Evolutionary conservation across 495 filamentous ascomycete genomes (phyloP).

Genomic region (Daldinia concentrica): DNA sequence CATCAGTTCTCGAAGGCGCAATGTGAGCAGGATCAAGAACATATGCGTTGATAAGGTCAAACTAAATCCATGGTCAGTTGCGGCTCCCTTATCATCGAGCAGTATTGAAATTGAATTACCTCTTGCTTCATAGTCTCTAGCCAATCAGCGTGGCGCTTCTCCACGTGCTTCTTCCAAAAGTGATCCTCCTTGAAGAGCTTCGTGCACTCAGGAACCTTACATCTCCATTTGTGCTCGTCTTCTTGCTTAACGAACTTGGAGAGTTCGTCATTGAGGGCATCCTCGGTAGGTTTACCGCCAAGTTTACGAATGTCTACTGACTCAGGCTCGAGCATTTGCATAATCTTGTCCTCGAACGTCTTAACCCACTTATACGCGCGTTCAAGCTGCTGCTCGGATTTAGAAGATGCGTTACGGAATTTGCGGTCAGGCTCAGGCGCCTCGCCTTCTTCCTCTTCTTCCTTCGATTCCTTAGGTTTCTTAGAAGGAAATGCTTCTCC

Average conservation of each 20-base stretch:
- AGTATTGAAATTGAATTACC: constrained; percentile 67
- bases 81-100: not conserved
- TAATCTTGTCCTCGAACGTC: constrained; percentile 96
- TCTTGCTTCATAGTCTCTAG: constrained; percentile 80
- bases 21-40: constrained; percentile 93
- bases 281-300: constrained; percentile 85
- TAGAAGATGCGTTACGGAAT: constrained; percentile 69
- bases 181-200: constrained; percentile 97
- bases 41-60: constrained; percentile 89
- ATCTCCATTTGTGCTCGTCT: constrained; percentile 94
- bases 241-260: constrained; percentile 92
- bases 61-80: constrained; percentile 59
- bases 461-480: constrained; percentile 72
- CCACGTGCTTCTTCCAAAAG: constrained; percentile 98
- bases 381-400: constrained; percentile 88
- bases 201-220: constrained; percentile 92
- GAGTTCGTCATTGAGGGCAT: constrained; percentile 87
- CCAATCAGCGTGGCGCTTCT: constrained; percentile 95
- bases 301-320: constrained; percentile 85
- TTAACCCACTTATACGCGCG: constrained; percentile 99
- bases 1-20: constrained; percentile 88
- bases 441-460: constrained; percentile 71
- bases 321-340: constrained; percentile 90
- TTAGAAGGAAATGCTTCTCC: constrained; percentile 83
- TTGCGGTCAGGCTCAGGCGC: constrained; percentile 70